Conservation (phyloP, 2,329 filamentous ascomycete species). For the Tolypocladium cylindrosporum region DNA sequence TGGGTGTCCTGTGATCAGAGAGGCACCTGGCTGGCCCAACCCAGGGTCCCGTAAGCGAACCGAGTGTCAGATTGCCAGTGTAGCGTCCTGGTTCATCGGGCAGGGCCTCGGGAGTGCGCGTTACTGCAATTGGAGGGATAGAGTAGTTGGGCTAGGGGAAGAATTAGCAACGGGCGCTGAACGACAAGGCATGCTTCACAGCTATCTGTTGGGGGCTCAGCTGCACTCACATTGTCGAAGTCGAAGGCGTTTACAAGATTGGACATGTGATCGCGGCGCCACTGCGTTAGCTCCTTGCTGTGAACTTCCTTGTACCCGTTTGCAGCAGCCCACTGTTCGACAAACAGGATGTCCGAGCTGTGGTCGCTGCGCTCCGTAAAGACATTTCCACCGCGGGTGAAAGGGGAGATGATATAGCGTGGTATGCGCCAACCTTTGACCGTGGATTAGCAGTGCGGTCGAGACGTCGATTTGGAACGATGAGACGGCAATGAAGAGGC, state of each 20-base stretch:
- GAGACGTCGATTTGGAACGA: background rate
- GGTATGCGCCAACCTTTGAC: constrained; percentile 31
- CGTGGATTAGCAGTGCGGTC: background rate
- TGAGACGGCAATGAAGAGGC: too few relatives aligned
- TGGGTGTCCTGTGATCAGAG: constrained; percentile 2
- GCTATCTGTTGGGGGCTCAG: background rate
- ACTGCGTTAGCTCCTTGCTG: constrained; percentile 11
- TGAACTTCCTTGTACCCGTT: constrained; percentile 23
- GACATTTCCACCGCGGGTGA: constrained; percentile 40
- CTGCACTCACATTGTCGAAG: constrained; percentile 24
- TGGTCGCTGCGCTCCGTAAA: constrained; percentile 44
- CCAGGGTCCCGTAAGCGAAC: constrained; percentile 9
- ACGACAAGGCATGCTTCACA: too few relatives aligned
- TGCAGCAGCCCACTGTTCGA: constrained; percentile 32
- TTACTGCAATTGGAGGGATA: constrained; percentile 1
- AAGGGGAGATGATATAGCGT: constrained; percentile 43
- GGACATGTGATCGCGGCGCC: constrained; percentile 17
- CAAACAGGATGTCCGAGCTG: constrained; percentile 41
- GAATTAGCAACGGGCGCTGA: background rate
- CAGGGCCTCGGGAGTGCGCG: constrained; percentile 1
- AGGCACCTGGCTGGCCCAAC: constrained; percentile 9
- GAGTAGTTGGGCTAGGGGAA: constrained; percentile 5
- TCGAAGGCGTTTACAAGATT: constrained; percentile 23
- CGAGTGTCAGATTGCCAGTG: constrained; percentile 7
- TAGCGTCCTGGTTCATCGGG: constrained; percentile 3